phyloP scores from a whole-genome alignment of 2,329 filamentous ascomycete species.

The Fusarium palustre region DNA sequence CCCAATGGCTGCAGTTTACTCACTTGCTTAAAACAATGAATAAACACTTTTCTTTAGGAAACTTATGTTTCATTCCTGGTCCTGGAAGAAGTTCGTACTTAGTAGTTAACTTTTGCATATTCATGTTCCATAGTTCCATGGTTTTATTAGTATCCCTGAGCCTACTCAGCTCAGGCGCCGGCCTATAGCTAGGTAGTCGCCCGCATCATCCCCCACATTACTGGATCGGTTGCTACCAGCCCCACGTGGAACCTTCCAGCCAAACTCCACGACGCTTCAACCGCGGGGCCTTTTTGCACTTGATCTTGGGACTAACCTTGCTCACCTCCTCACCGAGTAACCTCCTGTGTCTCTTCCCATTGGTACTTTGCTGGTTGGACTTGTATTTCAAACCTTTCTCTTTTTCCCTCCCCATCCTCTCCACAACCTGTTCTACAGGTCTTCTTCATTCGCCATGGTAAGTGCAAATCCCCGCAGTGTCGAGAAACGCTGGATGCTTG shows the following conservation, averaged over 20 bases:
- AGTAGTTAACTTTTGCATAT: background rate
- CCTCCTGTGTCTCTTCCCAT: conserved; percentile 1
- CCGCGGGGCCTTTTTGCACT: conserved; percentile 39
- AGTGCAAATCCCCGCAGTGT: conserved; percentile 21
- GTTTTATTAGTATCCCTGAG: background rate
- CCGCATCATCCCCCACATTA: conserved; percentile 2
- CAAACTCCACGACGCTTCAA: conserved; percentile 42
- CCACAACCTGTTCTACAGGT: conserved; percentile 20
- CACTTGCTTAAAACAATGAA: background rate
- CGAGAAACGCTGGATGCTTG: conserved; percentile 10
- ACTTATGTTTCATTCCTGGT: background rate
- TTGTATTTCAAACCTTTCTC: background rate
- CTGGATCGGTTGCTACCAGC: conserved; percentile 16
- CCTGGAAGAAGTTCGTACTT: background rate
- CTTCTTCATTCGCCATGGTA: conserved; percentile 26
- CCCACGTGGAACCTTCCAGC: conserved; percentile 50
- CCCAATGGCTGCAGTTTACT: background rate
- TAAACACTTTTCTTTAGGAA: background rate
- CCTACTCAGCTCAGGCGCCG: too few relatives aligned
- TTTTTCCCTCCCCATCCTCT: background rate
- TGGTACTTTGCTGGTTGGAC: conserved; percentile 15
- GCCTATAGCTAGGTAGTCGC: background rate
- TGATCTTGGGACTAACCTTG: conserved; percentile 18
- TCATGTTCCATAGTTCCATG: background rate
- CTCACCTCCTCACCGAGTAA: conserved; percentile 17